A percentile compares a stretch with the other conserved stretches of the same genome.
phyloP scores from a whole-genome alignment of 2,329 filamentous ascomycete species.

The Nothomitra cinnamomea region DNA sequence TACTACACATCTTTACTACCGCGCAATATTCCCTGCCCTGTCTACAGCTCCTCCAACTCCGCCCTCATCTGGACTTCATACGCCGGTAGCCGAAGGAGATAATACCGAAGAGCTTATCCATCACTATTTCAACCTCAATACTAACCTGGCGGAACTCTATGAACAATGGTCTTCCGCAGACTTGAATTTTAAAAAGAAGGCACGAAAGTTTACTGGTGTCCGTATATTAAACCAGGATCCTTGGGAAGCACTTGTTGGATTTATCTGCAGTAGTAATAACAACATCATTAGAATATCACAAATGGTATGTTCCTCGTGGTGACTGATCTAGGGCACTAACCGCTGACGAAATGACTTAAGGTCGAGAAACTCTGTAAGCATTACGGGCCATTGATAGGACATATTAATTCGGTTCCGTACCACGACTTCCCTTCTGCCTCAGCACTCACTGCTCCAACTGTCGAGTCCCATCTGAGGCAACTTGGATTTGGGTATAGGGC shows the following conservation, averaged over 20 bases:
- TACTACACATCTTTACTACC: slow-evolving; percentile 60
- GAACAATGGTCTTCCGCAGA: slow-evolving; percentile 74
- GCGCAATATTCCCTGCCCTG: slow-evolving; percentile 38
- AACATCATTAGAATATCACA: slow-evolving; percentile 90
- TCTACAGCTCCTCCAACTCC: slow-evolving; percentile 21
- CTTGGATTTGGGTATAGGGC: slow-evolving; percentile 91
- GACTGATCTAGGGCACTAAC: neutral
- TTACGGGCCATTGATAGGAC: slow-evolving; percentile 63
- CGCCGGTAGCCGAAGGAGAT: slow-evolving; percentile 28
- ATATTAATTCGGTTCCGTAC: slow-evolving; percentile 52
- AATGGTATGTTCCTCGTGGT: slow-evolving; percentile 43
- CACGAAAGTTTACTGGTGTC: slow-evolving; percentile 75
- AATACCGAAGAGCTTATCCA: slow-evolving; percentile 58
- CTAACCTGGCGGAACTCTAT: slow-evolving; percentile 65
- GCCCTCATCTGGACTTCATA: slow-evolving; percentile 18
- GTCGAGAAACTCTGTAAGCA: slow-evolving; percentile 74
- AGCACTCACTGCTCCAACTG: slow-evolving; percentile 52
- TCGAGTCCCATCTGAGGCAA: slow-evolving; percentile 63
- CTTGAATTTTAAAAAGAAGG: slow-evolving; percentile 74
- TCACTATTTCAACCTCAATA: slow-evolving; percentile 72
- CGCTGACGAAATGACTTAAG: slow-evolving; percentile 20
- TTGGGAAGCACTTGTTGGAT: slow-evolving; percentile 85
- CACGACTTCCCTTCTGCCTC: slow-evolving; percentile 75
- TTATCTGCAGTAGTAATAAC: slow-evolving; percentile 98
- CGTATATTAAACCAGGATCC: slow-evolving; percentile 87